A percentile compares a stretch with the other conserved stretches of the same genome.
phyloP scores from a whole-genome alignment of 2,329 filamentous ascomycete genomes.

The Ceratocystis lukuohia region DNA sequence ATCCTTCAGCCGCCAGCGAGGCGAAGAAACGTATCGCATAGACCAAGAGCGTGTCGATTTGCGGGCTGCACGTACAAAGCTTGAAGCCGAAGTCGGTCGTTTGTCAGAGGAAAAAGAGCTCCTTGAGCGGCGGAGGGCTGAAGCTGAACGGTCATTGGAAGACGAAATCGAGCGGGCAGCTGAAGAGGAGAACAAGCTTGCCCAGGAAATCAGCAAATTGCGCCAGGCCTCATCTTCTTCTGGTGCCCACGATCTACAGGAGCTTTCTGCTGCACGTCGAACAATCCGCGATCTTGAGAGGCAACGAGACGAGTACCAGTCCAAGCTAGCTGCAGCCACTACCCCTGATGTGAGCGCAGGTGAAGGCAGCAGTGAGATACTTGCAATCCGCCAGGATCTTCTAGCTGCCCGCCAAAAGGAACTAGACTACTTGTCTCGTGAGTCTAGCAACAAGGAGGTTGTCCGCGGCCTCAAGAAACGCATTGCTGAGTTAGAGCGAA shows the following conservation, averaged over 20 bases:
- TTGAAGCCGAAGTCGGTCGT: slow-evolving; percentile 53
- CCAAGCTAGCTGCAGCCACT: slow-evolving; percentile 28
- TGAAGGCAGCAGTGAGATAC: slow-evolving; percentile 41
- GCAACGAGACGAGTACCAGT: slow-evolving; percentile 42
- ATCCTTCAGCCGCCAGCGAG: slow-evolving; percentile 29
- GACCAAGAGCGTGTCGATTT: slow-evolving; percentile 59
- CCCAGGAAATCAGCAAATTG: slow-evolving; percentile 40
- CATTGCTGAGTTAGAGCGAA: slow-evolving; percentile 52
- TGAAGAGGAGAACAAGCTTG: slow-evolving; percentile 50
- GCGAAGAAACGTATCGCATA: slow-evolving; percentile 45
- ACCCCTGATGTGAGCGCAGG: slow-evolving; percentile 25
- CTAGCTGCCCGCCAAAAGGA: slow-evolving; percentile 53
- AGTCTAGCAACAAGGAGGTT: slow-evolving; percentile 47
- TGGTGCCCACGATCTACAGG: slow-evolving; percentile 37
- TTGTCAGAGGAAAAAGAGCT: slow-evolving; percentile 50
- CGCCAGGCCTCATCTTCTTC: slow-evolving; percentile 32
- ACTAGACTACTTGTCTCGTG: slow-evolving; percentile 50
- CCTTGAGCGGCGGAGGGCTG: slow-evolving; percentile 42
- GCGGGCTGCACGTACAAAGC: slow-evolving; percentile 51
- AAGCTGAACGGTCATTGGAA: slow-evolving; percentile 50
- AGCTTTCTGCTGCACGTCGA: slow-evolving; percentile 45
- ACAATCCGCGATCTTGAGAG: slow-evolving; percentile 54
- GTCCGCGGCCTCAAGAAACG: slow-evolving; percentile 51
- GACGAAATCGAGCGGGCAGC: slow-evolving; percentile 53
- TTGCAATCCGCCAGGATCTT: slow-evolving; percentile 48